A percentile compares a stretch with the other conserved stretches of the same genome.
Conservation (phyloP, 2,329 filamentous ascomycete species). For the Colletotrichum trifolii region DNA sequence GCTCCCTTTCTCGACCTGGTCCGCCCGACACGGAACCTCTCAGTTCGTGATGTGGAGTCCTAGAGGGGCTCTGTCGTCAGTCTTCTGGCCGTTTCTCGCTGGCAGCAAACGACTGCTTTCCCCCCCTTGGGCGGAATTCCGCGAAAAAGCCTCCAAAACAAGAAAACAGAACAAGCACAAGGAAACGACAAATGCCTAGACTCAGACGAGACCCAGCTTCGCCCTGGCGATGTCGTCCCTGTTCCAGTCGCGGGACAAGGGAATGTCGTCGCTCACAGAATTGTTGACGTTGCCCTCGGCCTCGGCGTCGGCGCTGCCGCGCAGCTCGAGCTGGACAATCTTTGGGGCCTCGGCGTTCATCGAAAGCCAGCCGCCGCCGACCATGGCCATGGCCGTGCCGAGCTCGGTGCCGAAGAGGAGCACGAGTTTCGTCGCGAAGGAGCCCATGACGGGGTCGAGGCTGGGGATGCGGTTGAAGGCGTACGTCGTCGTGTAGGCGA, state of each 20-base stretch:
- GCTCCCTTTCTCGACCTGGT: constrained; percentile 19
- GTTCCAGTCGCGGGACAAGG: constrained; percentile 13
- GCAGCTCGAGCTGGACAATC: constrained; percentile 14
- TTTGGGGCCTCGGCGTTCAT: constrained; percentile 21
- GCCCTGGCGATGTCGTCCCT: constrained; percentile 15
- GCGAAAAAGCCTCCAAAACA: background rate
- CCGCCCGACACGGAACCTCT: constrained; percentile 17
- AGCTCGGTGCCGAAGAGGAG: constrained; percentile 39
- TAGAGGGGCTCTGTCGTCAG: constrained; percentile 22
- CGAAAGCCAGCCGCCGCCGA: constrained; percentile 35
- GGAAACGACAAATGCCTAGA: background rate
- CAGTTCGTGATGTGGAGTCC: constrained; percentile 21
- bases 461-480: constrained; percentile 36
- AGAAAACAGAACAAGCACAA: background rate
- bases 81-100: constrained; percentile 5
- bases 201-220: constrained; percentile 22
- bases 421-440: constrained; percentile 39
- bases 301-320: constrained; percentile 5
- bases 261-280: constrained; percentile 25
- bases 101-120: background rate
- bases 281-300: constrained; percentile 19
- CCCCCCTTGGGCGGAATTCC: background rate
- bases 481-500: constrained; percentile 40
- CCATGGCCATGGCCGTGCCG: constrained; percentile 22
- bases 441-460: constrained; percentile 40